Percentiles rank a stretch among this genome's conserved stretches.
phyloP scores from a whole-genome alignment of 345 rosid genomes.

The Adansonia digitata region DNA sequence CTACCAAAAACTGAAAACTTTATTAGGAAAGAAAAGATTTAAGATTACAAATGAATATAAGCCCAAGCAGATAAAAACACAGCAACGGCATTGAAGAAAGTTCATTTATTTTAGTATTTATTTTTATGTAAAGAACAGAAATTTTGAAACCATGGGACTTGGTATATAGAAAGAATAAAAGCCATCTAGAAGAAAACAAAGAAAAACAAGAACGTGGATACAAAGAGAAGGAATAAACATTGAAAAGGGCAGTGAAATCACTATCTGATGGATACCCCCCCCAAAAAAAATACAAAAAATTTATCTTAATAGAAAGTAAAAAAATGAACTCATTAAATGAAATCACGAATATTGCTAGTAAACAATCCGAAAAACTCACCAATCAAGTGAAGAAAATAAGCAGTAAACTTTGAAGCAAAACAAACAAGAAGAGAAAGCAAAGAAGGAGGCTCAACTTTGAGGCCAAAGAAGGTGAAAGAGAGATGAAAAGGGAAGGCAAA shows the following conservation, averaged over 20 bases:
- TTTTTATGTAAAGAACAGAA: slow-evolving; percentile 8
- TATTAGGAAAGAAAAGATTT: slow-evolving; percentile 7
- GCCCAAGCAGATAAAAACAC: slow-evolving; percentile 57
- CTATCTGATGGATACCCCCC: slow-evolving; percentile 31
- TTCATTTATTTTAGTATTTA: slow-evolving; percentile 13
- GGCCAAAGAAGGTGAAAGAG: slow-evolving; percentile 15
- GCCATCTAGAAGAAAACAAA: slow-evolving; percentile 35
- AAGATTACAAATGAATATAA: slow-evolving; percentile 25
- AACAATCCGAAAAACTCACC: slow-evolving; percentile 20
- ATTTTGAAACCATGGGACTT: slow-evolving; percentile 26
- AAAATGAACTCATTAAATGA: slow-evolving; percentile 22
- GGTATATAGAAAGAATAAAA: slow-evolving; percentile 32
- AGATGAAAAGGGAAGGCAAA: slow-evolving; percentile 14
- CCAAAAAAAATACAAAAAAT: slow-evolving; percentile 27
- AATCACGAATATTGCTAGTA: neutral
- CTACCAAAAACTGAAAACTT: slow-evolving; percentile 34
- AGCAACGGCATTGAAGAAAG: slow-evolving; percentile 21
- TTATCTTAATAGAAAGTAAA: slow-evolving; percentile 12
- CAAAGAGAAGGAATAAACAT: slow-evolving; percentile 92
- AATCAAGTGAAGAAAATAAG: slow-evolving; percentile 10
- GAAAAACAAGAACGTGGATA: slow-evolving; percentile 32
- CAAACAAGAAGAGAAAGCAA: neutral
- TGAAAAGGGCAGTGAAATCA: slow-evolving; percentile 88
- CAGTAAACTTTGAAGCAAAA: slow-evolving; percentile 13
- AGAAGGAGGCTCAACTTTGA: slow-evolving; percentile 23